Percentiles rank a stretch among this genome's conserved stretches.
Conservation (phyloP, 2,329 filamentous ascomycete genomes). For the Colletotrichum godetiae region DNA sequence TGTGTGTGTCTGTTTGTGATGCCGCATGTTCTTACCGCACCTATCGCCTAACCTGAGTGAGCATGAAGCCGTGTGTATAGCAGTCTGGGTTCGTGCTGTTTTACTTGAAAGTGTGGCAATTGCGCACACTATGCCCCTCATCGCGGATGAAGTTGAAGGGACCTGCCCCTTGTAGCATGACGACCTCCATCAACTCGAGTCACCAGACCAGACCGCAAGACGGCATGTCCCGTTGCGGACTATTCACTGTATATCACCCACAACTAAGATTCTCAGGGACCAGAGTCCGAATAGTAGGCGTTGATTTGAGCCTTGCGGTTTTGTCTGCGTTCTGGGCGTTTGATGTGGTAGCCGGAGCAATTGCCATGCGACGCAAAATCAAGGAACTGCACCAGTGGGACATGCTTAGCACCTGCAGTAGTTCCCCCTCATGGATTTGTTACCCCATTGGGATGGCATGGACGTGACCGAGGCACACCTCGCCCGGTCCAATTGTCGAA, state of each 20-base stretch:
- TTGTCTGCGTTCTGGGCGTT: neutral
- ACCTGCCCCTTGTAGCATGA: neutral
- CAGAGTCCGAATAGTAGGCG: neutral
- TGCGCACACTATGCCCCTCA: neutral
- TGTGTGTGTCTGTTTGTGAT: neutral
- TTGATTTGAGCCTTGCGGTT: neutral
- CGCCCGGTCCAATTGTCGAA: neutral
- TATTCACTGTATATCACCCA: neutral
- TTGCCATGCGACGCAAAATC: slow-evolving; percentile 25
- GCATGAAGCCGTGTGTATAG: neutral
- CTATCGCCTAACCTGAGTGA: neutral
- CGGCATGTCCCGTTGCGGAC: neutral
- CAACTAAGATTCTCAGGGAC: slow-evolving; percentile 7
- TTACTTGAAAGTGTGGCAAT: neutral
- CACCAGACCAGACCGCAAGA: too few relatives aligned
- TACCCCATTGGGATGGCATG: slow-evolving; percentile 8
- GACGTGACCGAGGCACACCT: slow-evolving; percentile 13
- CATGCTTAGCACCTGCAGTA: slow-evolving; percentile 5
- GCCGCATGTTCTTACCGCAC: neutral
- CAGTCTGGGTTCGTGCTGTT: neutral
- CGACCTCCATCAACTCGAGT: neutral
- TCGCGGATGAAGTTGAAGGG: neutral
- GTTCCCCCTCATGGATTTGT: slow-evolving; percentile 1
- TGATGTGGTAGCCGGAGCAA: slow-evolving; percentile 12
- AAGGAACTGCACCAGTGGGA: slow-evolving; percentile 17